Evolutionary conservation across 495 filamentous ascomycete species (phyloP).

Genomic region (Penicillium angulare): DNA sequence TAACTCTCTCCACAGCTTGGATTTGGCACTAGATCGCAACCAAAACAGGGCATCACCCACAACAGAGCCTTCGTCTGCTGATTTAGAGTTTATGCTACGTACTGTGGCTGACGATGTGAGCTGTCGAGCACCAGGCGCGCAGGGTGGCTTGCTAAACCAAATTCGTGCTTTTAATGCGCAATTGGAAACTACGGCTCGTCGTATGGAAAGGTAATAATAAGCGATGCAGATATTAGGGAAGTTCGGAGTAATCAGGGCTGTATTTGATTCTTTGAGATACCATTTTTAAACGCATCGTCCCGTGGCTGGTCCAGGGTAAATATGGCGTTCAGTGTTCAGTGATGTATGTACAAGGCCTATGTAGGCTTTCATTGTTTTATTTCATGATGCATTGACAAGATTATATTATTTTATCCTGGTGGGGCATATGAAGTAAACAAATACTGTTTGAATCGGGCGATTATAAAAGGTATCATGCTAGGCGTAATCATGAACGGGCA

Average conservation of each 20-base stretch:
- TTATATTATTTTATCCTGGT: too few relatives aligned
- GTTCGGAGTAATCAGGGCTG: not conserved
- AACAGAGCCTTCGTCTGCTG: constrained; percentile 25
- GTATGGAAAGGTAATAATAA: constrained; percentile 23
- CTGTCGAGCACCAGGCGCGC: constrained; percentile 33
- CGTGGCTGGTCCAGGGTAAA: constrained; percentile 3
- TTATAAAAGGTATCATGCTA: constrained; percentile 5
- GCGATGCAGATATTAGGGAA: not conserved
- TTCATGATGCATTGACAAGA: too few relatives aligned
- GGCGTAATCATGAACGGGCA: constrained; percentile 6
- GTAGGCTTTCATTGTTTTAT: too few relatives aligned
- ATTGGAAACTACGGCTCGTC: constrained; percentile 36
- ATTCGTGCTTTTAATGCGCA: constrained; percentile 46
- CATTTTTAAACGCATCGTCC: not conserved
- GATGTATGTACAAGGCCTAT: too few relatives aligned
- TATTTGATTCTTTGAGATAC: not conserved
- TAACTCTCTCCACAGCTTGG: constrained; percentile 45
- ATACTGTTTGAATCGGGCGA: not conserved
- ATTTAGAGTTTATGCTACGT: constrained; percentile 45
- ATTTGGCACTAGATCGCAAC: constrained; percentile 45
- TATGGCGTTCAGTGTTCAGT: not conserved
- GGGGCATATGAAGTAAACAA: not conserved
- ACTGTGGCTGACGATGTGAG: constrained; percentile 43
- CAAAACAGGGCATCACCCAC: constrained; percentile 24
- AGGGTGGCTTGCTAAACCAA: constrained; percentile 42